Conservation (phyloP, 306 rosid genomes). For the Erythrophleum fordii region DNA sequence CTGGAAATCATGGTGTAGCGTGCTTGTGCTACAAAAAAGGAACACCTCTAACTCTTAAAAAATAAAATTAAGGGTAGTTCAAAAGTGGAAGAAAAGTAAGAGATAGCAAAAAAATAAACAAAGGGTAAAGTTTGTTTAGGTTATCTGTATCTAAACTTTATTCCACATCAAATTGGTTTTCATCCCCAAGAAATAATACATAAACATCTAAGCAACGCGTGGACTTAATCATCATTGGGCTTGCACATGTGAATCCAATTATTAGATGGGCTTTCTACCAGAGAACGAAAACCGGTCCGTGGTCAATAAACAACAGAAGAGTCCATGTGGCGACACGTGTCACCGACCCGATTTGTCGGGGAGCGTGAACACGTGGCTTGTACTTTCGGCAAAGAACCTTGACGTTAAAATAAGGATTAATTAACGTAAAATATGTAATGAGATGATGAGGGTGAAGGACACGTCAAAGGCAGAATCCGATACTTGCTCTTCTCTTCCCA, state of each 20-base stretch:
- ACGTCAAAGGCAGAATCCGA: conserved; percentile 57
- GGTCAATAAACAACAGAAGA: no score
- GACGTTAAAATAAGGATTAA: not conserved
- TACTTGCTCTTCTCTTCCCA: conserved; percentile 43
- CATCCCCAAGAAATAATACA: not conserved
- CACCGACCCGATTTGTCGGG: conserved; percentile 40
- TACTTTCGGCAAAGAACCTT: conserved; percentile 42
- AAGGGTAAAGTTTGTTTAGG: conserved; percentile 1
- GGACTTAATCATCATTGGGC: not conserved
- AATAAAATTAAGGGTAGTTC: conserved; percentile 9
- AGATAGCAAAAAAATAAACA: not conserved
- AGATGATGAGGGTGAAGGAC: conserved; percentile 29
- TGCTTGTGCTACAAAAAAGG: conserved; percentile 24
- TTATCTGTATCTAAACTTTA: conserved; percentile 21
- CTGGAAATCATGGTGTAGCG: not conserved
- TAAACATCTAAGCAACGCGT: not conserved
- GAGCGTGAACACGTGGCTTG: conserved; percentile 54
- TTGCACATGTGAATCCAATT: not conserved
- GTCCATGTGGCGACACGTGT: conserved; percentile 31
- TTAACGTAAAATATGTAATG: not conserved
- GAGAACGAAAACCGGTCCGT: not conserved
- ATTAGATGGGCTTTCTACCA: not conserved
- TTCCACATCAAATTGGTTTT: not conserved
- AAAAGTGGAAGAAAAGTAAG: conserved; percentile 22
- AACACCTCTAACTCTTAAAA: not conserved